Conservation (phyloP, 2,329 filamentous ascomycete species). For the Hypoxylon sp. region DNA sequence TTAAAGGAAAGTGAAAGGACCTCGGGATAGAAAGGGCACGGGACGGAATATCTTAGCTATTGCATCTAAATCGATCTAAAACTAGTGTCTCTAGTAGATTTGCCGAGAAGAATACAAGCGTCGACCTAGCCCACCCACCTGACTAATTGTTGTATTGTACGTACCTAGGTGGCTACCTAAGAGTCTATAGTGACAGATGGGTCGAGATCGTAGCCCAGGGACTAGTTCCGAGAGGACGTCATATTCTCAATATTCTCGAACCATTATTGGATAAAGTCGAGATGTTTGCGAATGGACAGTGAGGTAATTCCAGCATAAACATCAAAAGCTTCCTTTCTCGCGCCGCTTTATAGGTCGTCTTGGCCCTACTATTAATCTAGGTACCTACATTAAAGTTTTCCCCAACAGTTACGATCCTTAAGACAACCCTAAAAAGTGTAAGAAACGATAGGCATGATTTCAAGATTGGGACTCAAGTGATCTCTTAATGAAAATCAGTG, state of each 20-base stretch:
- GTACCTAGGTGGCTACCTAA: conserved; percentile 7
- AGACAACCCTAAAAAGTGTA: background rate
- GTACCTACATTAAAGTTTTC: background rate
- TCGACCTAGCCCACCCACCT: conserved; percentile 11
- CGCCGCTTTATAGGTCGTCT: background rate
- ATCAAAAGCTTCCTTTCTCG: background rate
- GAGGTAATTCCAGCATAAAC: background rate
- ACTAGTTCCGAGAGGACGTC: conserved; percentile 28
- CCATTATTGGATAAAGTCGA: conserved; percentile 9
- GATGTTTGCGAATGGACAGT: background rate
- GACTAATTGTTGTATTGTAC: conserved; percentile 7
- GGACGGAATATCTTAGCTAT: background rate
- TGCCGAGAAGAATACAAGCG: conserved; percentile 17
- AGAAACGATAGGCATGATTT: background rate
- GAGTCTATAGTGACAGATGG: conserved; percentile 19
- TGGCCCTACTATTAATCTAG: background rate
- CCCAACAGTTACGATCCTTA: background rate
- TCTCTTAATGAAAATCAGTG: background rate
- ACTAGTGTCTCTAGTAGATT: conserved; percentile 23
- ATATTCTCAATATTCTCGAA: conserved; percentile 2
- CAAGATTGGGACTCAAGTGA: background rate
- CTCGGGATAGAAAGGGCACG: background rate
- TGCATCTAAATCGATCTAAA: conserved; percentile 16
- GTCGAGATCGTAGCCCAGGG: conserved; percentile 28
- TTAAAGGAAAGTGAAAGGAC: background rate